Evolutionary conservation across 1,139 yeast species (phyloP).

Genomic region (Kodamaea arcana): DNA sequence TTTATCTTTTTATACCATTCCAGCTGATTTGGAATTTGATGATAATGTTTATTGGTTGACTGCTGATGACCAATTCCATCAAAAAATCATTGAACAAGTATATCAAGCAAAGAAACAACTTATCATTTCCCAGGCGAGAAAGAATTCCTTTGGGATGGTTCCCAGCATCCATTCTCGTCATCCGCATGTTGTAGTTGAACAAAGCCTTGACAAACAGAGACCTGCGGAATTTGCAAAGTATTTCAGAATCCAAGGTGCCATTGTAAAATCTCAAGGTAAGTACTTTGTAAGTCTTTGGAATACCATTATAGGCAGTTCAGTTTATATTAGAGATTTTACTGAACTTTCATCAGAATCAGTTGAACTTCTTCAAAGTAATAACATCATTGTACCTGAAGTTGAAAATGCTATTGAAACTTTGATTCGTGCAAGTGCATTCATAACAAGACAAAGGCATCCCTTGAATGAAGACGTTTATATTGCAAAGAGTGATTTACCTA

Average conservation of each 20-base stretch:
- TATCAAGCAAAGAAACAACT: neutral
- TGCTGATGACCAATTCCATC: neutral
- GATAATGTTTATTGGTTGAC: neutral
- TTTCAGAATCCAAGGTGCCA: conserved; percentile 1
- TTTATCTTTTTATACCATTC: conserved; percentile 32
- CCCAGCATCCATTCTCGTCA: neutral
- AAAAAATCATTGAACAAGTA: neutral
- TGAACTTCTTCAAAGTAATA: neutral
- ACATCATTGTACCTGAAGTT: neutral
- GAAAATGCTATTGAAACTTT: conserved; percentile 1
- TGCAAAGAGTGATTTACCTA: conserved; percentile 3
- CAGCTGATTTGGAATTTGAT: conserved; percentile 13
- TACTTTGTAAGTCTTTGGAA: conserved; percentile 3
- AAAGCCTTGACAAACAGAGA: neutral
- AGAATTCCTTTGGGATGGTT: neutral
- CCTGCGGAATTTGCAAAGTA: conserved; percentile 1
- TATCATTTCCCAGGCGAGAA: neutral
- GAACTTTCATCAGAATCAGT: conserved; percentile 1
- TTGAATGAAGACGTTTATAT: neutral
- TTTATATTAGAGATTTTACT: conserved; percentile 3
- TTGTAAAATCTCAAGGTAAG: neutral
- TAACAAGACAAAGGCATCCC: conserved; percentile 2
- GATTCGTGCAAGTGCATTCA: conserved; percentile 2
- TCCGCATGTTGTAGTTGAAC: neutral
- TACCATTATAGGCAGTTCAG: conserved; percentile 2